Percentiles rank a stretch among this genome's conserved stretches.
phyloP scores from a whole-genome alignment of 1,284 basidiomycete species.

The Rhizoctonia solani region DNA sequence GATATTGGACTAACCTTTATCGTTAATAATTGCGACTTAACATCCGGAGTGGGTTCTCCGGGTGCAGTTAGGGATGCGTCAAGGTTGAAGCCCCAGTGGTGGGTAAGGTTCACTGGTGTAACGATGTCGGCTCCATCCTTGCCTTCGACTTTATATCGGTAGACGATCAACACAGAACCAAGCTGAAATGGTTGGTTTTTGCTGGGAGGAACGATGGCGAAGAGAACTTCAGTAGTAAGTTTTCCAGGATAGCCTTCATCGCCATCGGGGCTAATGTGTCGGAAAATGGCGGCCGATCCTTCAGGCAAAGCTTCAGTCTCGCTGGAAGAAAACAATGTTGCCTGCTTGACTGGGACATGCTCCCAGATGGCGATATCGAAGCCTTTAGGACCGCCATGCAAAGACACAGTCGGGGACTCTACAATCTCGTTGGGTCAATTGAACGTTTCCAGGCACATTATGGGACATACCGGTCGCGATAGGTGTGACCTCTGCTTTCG shows the following conservation, averaged over 20 bases:
- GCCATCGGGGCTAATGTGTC: slow-evolving; percentile 61
- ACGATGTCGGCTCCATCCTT: slow-evolving; percentile 52
- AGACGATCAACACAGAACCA: slow-evolving; percentile 66
- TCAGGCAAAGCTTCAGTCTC: slow-evolving; percentile 55
- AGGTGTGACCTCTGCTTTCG: slow-evolving; percentile 55
- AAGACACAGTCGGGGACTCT: slow-evolving; percentile 65
- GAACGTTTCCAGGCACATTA: neutral
- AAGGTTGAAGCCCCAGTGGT: slow-evolving; percentile 83
- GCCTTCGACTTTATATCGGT: slow-evolving; percentile 61
- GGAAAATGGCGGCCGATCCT: slow-evolving; percentile 55
- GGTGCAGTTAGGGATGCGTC: slow-evolving; percentile 61
- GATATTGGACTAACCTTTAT: slow-evolving; percentile 54
- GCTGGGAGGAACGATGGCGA: slow-evolving; percentile 58
- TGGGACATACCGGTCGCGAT: slow-evolving; percentile 55
- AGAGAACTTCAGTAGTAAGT: slow-evolving; percentile 61
- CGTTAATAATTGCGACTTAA: slow-evolving; percentile 61
- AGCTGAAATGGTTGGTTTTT: slow-evolving; percentile 48
- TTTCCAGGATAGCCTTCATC: slow-evolving; percentile 70
- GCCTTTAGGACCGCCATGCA: slow-evolving; percentile 70
- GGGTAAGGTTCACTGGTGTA: slow-evolving; percentile 73
- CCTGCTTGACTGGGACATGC: slow-evolving; percentile 40
- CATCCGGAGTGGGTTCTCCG: slow-evolving; percentile 51
- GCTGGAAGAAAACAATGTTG: slow-evolving; percentile 56
- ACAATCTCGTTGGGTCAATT: slow-evolving; percentile 14
- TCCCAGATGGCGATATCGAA: slow-evolving; percentile 56